Percentiles rank a stretch among this genome's conserved stretches.
Conservation (phyloP, 2,329 filamentous ascomycete genomes). For the Pseudogymnoascus sp. region DNA sequence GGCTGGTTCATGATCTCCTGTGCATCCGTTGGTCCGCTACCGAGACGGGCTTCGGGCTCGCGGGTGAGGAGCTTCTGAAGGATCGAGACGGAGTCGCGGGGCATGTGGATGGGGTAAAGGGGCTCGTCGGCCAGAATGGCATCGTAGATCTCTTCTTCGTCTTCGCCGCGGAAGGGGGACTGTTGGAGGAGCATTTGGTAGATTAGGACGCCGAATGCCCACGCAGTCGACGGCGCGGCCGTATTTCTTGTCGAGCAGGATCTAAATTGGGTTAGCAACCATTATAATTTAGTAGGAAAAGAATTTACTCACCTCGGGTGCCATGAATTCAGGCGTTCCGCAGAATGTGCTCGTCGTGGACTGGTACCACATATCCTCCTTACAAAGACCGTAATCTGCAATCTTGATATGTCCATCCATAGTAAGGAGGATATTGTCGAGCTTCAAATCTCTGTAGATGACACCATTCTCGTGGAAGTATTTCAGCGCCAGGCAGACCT, state of each 20-base stretch:
- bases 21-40: conserved; percentile 91
- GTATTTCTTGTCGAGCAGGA: conserved; percentile 96
- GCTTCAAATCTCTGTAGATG: conserved; percentile 80
- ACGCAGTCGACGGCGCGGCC: conserved; percentile 97
- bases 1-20: conserved; percentile 99
- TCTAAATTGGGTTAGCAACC: conserved; percentile 47
- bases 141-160: conserved; percentile 99
- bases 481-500: conserved; percentile 93
- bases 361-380: conserved; percentile 99
- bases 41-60: conserved; percentile 86
- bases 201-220: conserved; percentile 97
- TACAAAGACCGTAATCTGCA: conserved; percentile 96
- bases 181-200: conserved; percentile 99
- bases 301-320: conserved; percentile 67
- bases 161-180: conserved; percentile 96
- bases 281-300: conserved; percentile 11
- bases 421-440: conserved; percentile 86
- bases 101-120: conserved; percentile 98
- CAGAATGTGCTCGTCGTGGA: conserved; percentile 97
- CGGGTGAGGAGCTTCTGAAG: conserved; percentile 94
- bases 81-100: conserved; percentile 93
- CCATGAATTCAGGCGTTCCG: conserved; percentile 99
- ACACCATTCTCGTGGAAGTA: conserved; percentile 99
- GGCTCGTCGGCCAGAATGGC: conserved; percentile 96
- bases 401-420: conserved; percentile 98